Evolutionary conservation across 768 basidiomycete species (phyloP).

Genomic region (Russula ochroleuca): DNA sequence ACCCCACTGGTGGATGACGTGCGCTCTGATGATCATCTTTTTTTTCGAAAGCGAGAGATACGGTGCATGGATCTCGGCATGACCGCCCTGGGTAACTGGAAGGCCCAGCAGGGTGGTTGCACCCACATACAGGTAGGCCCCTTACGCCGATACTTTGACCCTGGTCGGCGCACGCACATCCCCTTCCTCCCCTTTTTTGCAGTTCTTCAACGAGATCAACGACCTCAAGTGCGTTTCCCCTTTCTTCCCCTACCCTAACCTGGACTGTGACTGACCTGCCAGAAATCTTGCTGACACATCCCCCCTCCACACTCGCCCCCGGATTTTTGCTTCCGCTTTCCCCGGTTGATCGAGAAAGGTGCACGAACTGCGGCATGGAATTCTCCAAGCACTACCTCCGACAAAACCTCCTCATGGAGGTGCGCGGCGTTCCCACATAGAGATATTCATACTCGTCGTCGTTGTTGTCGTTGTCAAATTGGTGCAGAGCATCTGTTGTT

Average conservation of each 20-base stretch:
- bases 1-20: neutral
- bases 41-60: slow-evolving; percentile 37
- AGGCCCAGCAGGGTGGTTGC: slow-evolving; percentile 39
- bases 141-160: slow-evolving; percentile 8
- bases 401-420: slow-evolving; percentile 42
- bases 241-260: neutral
- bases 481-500: neutral
- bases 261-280: neutral
- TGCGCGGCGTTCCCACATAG: slow-evolving; percentile 38
- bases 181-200: neutral
- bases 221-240: slow-evolving; percentile 36
- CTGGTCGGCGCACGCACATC: slow-evolving; percentile 11
- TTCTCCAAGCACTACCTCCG: slow-evolving; percentile 41
- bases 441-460: neutral
- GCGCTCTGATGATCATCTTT: slow-evolving; percentile 22
- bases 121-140: slow-evolving; percentile 41
- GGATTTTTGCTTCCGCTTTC: neutral
- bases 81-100: slow-evolving; percentile 41
- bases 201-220: slow-evolving; percentile 42
- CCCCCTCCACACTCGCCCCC: neutral
- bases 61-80: slow-evolving; percentile 42
- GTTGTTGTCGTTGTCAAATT: neutral
- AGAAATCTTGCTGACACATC: slow-evolving; percentile 1
- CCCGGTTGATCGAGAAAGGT: slow-evolving; percentile 30
- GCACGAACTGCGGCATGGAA: slow-evolving; percentile 40